These are phyloP conservation scores for Carex myosuroides DNA, from an alignment of 176 grass and related monocot species.

Conservation along the genomic window DNA sequence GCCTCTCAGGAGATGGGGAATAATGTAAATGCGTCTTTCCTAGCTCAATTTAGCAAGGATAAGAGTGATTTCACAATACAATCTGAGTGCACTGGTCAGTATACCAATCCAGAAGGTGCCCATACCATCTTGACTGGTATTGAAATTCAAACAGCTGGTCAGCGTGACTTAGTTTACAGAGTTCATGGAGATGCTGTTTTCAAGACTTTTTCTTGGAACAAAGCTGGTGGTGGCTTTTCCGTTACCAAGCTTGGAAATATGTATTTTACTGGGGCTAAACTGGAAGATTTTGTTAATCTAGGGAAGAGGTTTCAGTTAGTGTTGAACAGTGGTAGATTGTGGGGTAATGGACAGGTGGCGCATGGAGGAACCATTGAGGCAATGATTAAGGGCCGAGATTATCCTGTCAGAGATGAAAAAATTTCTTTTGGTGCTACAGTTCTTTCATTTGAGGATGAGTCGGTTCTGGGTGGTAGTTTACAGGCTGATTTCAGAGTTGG, in stretches of 20 bases:
- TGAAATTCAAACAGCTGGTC: conserved; percentile 59
- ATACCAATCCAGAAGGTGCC: conserved; percentile 28
- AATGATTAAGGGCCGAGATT: conserved; percentile 60
- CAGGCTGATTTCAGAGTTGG: conserved; percentile 64
- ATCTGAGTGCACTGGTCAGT: conserved; percentile 61
- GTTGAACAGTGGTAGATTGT: conserved; percentile 50
- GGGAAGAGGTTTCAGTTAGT: conserved; percentile 33
- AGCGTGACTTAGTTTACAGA: conserved; percentile 63
- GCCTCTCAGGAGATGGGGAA: conserved; percentile 32
- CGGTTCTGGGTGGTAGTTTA: conserved; percentile 50
- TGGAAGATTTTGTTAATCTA: conserved; percentile 55
- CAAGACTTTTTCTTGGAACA: conserved; percentile 55
- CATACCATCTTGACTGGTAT: conserved; percentile 36
- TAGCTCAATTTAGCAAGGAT: conserved; percentile 84
- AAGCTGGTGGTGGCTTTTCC: conserved; percentile 51
- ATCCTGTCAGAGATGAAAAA: conserved; percentile 72
- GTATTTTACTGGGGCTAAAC: conserved; percentile 61
- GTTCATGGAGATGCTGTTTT: conserved; percentile 51
- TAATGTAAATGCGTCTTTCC: conserved; percentile 43
- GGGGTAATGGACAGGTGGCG: conserved; percentile 57
- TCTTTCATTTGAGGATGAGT: conserved; percentile 59
- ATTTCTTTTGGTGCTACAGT: conserved; percentile 29
- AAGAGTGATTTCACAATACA: conserved; percentile 77
- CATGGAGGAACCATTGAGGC: conserved; percentile 63
- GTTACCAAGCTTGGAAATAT: conserved; percentile 67